Evolutionary conservation across 1,139 yeast species (phyloP).

Genomic region (Tardiomyces depauwii): DNA sequence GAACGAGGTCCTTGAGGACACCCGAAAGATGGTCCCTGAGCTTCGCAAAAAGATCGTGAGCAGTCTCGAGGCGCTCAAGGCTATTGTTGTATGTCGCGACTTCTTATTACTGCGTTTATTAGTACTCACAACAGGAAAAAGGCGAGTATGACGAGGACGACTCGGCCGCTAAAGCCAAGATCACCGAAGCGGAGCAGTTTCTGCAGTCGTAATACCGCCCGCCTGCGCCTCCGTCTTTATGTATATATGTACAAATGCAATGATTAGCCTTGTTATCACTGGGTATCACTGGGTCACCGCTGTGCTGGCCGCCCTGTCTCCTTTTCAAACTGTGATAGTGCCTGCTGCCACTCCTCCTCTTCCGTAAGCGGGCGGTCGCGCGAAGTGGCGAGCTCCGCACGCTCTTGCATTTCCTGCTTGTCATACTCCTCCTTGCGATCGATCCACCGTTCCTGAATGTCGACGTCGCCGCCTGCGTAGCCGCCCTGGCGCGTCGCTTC

Average conservation of each 20-base stretch:
- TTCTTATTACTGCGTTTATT: too few species aligned
- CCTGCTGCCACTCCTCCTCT: slow-evolving; percentile 64
- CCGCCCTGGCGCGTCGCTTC: slow-evolving; percentile 84
- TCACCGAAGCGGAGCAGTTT: slow-evolving; percentile 19
- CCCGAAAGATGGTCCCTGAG: slow-evolving; percentile 57
- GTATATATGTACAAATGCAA: not conserved
- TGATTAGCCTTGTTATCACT: not conserved
- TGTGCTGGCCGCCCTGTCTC: slow-evolving; percentile 16
- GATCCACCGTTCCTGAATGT: slow-evolving; percentile 93
- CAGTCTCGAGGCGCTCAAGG: slow-evolving; percentile 38
- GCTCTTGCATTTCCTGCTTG: slow-evolving; percentile 41
- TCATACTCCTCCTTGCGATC: slow-evolving; percentile 75
- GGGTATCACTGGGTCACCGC: not conserved
- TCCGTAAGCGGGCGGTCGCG: slow-evolving; percentile 34
- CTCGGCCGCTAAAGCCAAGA: slow-evolving; percentile 29
- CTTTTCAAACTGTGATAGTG: slow-evolving; percentile 52
- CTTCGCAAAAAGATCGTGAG: slow-evolving; percentile 41
- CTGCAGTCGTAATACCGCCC: not conserved
- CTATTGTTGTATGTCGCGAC: slow-evolving; percentile 23
- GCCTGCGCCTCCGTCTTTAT: not conserved
- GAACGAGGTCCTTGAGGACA: slow-evolving; percentile 51
- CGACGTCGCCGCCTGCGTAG: slow-evolving; percentile 40
- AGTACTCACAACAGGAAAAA: slow-evolving; percentile 22
- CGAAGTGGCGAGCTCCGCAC: slow-evolving; percentile 26
- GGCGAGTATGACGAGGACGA: slow-evolving; percentile 36